phyloP scores from a whole-genome alignment of 2,329 filamentous ascomycete species.

The Escovopsis sp. region DNA sequence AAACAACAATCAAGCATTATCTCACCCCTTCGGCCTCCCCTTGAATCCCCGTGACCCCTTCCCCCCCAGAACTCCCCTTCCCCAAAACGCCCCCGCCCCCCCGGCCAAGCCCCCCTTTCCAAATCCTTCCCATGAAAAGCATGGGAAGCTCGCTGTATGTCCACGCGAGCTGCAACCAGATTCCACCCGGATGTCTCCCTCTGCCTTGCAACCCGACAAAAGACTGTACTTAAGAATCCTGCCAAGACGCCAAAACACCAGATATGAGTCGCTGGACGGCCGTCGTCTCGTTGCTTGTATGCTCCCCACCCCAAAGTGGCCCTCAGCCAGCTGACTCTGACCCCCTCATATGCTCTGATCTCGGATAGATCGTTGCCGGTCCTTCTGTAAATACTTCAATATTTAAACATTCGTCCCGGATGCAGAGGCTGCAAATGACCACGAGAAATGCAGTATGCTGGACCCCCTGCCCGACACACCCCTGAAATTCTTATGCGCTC shows the following conservation, averaged over 20 bases:
- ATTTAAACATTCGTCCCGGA: not conserved
- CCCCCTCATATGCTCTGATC: too few species aligned
- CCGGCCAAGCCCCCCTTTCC: not conserved
- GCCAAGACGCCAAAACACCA: slow-evolving; percentile 16
- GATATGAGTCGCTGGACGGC: slow-evolving; percentile 11
- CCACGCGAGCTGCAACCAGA: not conserved
- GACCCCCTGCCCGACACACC: too few species aligned
- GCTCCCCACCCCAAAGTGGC: slow-evolving; percentile 2
- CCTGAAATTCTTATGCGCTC: too few species aligned
- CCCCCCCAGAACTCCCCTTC: not conserved
- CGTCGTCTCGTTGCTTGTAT: slow-evolving; percentile 8
- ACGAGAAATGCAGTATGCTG: too few species aligned
- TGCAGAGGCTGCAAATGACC: not conserved
- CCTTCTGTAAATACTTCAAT: not conserved
- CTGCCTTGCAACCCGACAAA: slow-evolving; percentile 6
- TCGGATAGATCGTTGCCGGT: too few species aligned
- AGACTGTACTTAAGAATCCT: slow-evolving; percentile 7
- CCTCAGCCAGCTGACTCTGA: not conserved
- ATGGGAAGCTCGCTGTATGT: slow-evolving; percentile 2
- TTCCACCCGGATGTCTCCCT: not conserved
- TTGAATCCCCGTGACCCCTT: too few species aligned
- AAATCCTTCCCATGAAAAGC: not conserved
- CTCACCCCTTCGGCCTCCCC: too few species aligned
- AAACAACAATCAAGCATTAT: too few species aligned
- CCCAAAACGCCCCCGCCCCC: not conserved